Evolutionary conservation across 2,329 filamentous ascomycete genomes (phyloP).

Genomic region (Diaporthe citriasiana): DNA sequence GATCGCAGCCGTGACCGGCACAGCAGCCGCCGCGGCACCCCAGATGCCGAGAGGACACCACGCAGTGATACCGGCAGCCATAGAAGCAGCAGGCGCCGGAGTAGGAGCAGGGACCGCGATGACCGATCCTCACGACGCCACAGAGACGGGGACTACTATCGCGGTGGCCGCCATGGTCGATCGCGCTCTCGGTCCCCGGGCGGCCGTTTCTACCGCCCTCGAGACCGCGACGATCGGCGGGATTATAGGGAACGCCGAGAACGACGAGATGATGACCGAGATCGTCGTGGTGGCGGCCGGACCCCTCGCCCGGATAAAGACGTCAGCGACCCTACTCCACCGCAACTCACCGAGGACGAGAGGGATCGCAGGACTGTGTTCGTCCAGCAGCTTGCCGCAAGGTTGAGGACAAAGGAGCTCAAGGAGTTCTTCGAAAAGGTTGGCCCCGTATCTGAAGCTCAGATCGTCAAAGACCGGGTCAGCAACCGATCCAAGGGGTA

Average conservation of each 20-base stretch:
- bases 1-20: constrained; percentile 63
- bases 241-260: constrained; percentile 61
- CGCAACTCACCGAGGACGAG: constrained; percentile 88
- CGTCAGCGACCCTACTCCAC: constrained; percentile 70
- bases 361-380: constrained; percentile 97
- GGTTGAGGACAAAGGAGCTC: constrained; percentile 91
- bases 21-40: constrained; percentile 67
- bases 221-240: constrained; percentile 62
- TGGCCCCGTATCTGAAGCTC: constrained; percentile 94
- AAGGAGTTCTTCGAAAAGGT: constrained; percentile 97
- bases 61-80: constrained; percentile 84
- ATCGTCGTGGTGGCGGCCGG: constrained; percentile 66
- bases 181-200: constrained; percentile 79
- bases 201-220: constrained; percentile 69
- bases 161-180: constrained; percentile 72
- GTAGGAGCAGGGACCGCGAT: constrained; percentile 82
- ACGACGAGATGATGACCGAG: constrained; percentile 54
- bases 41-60: constrained; percentile 75
- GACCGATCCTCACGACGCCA: constrained; percentile 80
- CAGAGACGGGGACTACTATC: constrained; percentile 82
- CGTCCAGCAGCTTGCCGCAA: constrained; percentile 96
- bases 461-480: constrained; percentile 98
- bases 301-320: constrained; percentile 64
- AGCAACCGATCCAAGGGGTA: constrained; percentile 98
- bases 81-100: constrained; percentile 86